Conservation (phyloP, 192 early-diverging fungal species). For the Powellomyces hirtus region DNA sequence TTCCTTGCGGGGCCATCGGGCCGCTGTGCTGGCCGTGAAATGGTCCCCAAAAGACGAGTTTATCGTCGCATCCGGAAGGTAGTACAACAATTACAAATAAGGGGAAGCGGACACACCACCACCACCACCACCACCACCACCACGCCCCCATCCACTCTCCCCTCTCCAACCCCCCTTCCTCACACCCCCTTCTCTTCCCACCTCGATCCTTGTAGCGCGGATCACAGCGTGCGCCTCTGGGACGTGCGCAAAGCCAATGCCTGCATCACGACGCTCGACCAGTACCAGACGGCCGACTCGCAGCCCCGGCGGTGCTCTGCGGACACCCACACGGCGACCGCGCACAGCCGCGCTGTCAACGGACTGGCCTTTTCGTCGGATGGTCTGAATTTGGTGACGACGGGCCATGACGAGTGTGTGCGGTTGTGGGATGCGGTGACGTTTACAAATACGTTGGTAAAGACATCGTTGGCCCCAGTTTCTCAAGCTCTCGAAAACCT, state of each 20-base stretch:
- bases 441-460: conserved; percentile 53
- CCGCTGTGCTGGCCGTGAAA: conserved; percentile 52
- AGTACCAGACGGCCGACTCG: conserved; percentile 45
- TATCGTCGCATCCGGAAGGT: conserved; percentile 73
- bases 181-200: neutral
- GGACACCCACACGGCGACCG: conserved; percentile 22
- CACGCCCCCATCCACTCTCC: too few relatives aligned
- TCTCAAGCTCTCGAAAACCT: neutral
- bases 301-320: too few relatives aligned
- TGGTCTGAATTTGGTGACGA: conserved; percentile 57
- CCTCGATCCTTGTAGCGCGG: conserved; percentile 56
- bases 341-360: conserved; percentile 60
- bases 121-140: neutral
- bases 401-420: conserved; percentile 59
- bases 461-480: neutral
- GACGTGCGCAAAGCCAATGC: conserved; percentile 77
- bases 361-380: conserved; percentile 66
- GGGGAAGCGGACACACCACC: too few relatives aligned
- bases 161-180: neutral
- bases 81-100: too few relatives aligned
- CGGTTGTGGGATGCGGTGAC: conserved; percentile 65
- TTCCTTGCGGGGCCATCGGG: conserved; percentile 57
- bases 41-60: conserved; percentile 79
- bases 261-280: conserved; percentile 59
- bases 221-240: conserved; percentile 74